Conservation (phyloP, 83 land plant species). For the Thuja plicata region DNA sequence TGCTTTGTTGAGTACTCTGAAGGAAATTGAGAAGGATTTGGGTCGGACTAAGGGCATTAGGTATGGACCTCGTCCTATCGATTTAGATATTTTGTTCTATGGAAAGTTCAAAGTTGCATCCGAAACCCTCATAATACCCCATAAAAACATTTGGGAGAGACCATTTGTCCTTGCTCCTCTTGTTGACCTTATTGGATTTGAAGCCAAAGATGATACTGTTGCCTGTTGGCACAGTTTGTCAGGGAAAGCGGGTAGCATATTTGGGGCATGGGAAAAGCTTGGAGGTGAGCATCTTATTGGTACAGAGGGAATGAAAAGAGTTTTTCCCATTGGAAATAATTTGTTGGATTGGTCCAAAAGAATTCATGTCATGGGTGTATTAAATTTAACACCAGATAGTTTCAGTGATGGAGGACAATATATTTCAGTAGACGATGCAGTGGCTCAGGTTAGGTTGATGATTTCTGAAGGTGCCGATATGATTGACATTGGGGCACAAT, state of each 20-base stretch:
- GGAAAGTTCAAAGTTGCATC: conserved; percentile 57
- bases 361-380: conserved; percentile 90
- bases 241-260: conserved; percentile 40
- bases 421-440: conserved; percentile 57
- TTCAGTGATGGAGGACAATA: conserved; percentile 96
- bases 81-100: conserved; percentile 90
- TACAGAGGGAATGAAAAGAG: conserved; percentile 71
- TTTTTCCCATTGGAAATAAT: conserved; percentile 62
- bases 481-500: conserved; percentile 94
- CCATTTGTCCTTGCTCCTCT: conserved; percentile 95
- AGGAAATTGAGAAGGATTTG: conserved; percentile 78
- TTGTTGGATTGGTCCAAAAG: conserved; percentile 76
- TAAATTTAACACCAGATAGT: conserved; percentile 96
- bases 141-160: conserved; percentile 78
- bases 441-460: conserved; percentile 56
- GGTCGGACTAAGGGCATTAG: conserved; percentile 85
- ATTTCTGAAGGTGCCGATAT: conserved; percentile 88
- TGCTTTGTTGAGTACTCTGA: conserved; percentile 59
- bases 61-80: conserved; percentile 96
- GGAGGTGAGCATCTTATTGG: conserved; percentile 83
- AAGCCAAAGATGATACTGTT: conserved; percentile 39
- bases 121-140: conserved; percentile 76
- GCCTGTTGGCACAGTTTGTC: conserved; percentile 64
- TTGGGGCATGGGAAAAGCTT: conserved; percentile 65
- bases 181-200: conserved; percentile 62